phyloP scores from a whole-genome alignment of 495 filamentous ascomycete species.

The Xylaria acuta region DNA sequence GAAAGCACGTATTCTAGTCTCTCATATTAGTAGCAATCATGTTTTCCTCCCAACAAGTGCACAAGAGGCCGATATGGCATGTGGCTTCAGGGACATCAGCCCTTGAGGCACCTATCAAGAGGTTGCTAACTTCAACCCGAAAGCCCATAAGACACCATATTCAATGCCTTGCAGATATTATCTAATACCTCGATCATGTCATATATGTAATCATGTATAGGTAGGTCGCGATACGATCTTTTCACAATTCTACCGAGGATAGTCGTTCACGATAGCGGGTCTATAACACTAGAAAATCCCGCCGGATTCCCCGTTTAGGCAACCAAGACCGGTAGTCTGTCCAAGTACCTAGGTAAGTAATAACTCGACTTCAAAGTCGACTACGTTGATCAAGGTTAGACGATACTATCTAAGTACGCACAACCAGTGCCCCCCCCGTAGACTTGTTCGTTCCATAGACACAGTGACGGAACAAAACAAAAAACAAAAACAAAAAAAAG shows the following conservation, averaged over 20 bases:
- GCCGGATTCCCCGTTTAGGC: slow-evolving; percentile 5
- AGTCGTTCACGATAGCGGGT: neutral
- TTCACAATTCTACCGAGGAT: neutral
- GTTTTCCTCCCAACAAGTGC: neutral
- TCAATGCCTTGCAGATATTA: neutral
- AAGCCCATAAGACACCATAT: neutral
- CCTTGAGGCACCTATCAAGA: neutral
- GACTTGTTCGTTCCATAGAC: neutral
- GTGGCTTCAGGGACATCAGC: neutral
- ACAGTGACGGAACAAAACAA: neutral
- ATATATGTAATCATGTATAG: neutral
- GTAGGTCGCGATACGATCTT: neutral
- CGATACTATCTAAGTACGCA: neutral
- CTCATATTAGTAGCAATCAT: neutral
- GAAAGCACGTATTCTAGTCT: neutral
- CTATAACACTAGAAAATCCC: neutral
- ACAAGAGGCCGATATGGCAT: neutral
- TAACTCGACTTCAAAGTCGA: neutral
- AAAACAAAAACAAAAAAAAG: neutral
- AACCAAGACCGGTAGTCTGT: neutral
- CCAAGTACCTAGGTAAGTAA: neutral
- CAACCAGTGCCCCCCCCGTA: neutral
- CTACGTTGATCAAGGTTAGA: neutral
- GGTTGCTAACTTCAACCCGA: neutral
- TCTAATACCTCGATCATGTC: neutral